Conservation (phyloP, 495 filamentous ascomycete genomes). For the Neurospora terricola region DNA sequence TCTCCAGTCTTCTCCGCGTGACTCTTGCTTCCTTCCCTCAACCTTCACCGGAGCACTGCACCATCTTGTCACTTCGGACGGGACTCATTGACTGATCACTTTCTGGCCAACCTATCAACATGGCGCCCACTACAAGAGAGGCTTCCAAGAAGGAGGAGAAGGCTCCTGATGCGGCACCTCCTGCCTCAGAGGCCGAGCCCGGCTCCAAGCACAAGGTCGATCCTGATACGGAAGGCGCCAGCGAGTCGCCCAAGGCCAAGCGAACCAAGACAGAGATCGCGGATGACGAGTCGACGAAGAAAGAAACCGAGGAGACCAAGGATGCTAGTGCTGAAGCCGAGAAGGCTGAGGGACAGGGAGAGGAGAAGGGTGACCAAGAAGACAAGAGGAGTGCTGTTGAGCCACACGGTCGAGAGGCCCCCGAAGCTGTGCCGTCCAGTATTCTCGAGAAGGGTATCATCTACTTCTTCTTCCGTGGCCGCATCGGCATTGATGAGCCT, state of each 20-base stretch:
- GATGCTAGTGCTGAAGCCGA: background rate
- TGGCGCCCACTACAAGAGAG: constrained; percentile 13
- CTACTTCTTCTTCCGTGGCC: constrained; percentile 83
- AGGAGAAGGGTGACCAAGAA: background rate
- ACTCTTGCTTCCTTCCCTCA: background rate
- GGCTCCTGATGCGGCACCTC: background rate
- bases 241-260: constrained; percentile 6
- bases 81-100: background rate
- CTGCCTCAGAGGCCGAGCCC: constrained; percentile 7
- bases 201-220: constrained; percentile 16
- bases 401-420: constrained; percentile 5
- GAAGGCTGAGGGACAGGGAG: background rate
- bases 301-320: background rate
- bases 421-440: constrained; percentile 46
- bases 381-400: constrained; percentile 12
- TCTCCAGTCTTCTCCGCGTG: background rate
- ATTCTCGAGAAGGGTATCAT: constrained; percentile 88
- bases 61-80: background rate
- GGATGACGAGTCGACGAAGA: background rate
- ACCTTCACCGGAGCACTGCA: background rate
- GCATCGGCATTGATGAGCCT: constrained; percentile 65
- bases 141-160: constrained; percentile 9
- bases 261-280: constrained; percentile 4
- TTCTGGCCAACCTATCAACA: background rate
- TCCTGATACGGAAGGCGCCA: background rate